Evolutionary conservation across 2,329 filamentous ascomycete genomes (phyloP).

Genomic region (Parastagonospora nodorum): DNA sequence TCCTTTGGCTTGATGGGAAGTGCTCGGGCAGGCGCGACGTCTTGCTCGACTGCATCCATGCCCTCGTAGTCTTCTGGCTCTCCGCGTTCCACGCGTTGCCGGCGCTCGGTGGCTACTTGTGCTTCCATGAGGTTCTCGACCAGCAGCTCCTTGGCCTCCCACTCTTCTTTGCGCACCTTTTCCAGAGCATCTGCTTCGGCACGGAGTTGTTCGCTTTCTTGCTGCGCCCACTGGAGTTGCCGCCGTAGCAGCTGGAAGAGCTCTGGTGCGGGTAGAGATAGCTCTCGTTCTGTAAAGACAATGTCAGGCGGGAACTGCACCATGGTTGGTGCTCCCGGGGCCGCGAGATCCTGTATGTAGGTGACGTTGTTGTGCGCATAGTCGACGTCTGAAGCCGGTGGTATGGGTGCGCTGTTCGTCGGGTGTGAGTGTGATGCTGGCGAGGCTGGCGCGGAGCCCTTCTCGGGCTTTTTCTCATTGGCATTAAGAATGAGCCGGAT

Average conservation of each 20-base stretch:
- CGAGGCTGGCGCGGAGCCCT: constrained; percentile 42
- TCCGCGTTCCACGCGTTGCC: constrained; percentile 41
- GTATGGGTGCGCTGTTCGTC: constrained; percentile 26
- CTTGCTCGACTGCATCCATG: constrained; percentile 43
- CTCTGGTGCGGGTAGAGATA: constrained; percentile 67
- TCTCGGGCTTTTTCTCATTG: constrained; percentile 35
- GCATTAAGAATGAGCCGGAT: constrained; percentile 51
- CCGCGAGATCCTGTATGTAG: constrained; percentile 64
- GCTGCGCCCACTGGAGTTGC: constrained; percentile 74
- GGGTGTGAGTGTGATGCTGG: constrained; percentile 37
- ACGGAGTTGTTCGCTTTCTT: constrained; percentile 67
- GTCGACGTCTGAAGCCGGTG: constrained; percentile 34
- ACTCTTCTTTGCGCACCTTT: constrained; percentile 70
- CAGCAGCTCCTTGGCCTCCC: constrained; percentile 79
- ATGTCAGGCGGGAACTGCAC: constrained; percentile 61
- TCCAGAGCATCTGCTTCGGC: constrained; percentile 71
- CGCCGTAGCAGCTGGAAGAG: constrained; percentile 67
- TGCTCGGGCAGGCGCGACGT: constrained; percentile 40
- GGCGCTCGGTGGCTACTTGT: constrained; percentile 57
- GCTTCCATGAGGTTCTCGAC: constrained; percentile 76
- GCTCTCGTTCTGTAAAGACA: constrained; percentile 69
- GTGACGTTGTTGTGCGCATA: constrained; percentile 62
- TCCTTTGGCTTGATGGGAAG: constrained; percentile 30
- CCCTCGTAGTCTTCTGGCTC: constrained; percentile 37
- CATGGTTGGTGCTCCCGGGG: constrained; percentile 60